Percentiles rank a stretch among this genome's conserved stretches.
Evolutionary conservation across 305 asterid species (phyloP).

Genomic region (Rubia peregrina): DNA sequence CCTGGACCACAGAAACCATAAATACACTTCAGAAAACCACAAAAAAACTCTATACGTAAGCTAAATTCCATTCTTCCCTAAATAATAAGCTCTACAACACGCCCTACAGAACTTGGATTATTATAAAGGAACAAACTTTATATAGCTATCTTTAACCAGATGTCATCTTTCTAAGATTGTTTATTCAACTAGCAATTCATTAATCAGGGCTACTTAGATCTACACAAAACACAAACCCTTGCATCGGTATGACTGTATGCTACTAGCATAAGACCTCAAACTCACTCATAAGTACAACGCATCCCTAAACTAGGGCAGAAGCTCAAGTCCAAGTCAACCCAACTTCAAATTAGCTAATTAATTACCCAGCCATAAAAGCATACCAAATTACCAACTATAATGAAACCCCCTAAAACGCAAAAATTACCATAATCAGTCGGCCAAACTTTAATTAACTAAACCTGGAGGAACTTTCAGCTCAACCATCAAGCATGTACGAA

Average conservation of each 20-base stretch:
- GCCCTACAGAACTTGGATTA: no score
- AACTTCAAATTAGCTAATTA: background rate
- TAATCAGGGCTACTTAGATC: background rate
- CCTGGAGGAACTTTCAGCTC: background rate
- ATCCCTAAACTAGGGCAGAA: background rate
- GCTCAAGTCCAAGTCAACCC: slow-evolving; percentile 10
- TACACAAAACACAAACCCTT: background rate
- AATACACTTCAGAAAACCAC: background rate
- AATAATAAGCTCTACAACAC: background rate
- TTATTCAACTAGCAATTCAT: background rate
- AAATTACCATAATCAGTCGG: background rate
- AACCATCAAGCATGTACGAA: background rate
- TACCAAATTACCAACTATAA: no score
- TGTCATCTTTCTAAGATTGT: background rate
- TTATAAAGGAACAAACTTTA: background rate
- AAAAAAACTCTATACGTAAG: background rate
- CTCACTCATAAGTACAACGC: background rate
- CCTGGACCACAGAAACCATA: no score
- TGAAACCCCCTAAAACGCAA: background rate
- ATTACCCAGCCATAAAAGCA: background rate
- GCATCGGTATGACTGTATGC: background rate
- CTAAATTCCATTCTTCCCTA: background rate
- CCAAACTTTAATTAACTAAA: background rate
- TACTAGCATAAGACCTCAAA: background rate
- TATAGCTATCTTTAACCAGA: background rate